phyloP scores from a whole-genome alignment of 1,139 yeast genomes.

The Pneumocystis canis region DNA sequence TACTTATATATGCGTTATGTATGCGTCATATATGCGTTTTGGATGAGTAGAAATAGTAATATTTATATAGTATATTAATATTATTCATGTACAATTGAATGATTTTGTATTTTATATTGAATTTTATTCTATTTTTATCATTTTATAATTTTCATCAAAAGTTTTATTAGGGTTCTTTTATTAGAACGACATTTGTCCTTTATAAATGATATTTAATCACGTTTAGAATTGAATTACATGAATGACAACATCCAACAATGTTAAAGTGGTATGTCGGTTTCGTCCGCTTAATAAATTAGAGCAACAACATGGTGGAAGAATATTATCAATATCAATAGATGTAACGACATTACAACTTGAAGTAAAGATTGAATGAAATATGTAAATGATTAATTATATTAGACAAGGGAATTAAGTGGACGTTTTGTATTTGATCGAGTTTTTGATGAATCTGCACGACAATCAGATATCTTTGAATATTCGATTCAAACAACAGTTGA shows the following conservation, averaged over 20 bases:
- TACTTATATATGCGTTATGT: no score
- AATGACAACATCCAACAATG: constrained; percentile 1
- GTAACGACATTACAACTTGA: constrained; percentile 20
- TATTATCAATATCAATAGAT: constrained; percentile 23
- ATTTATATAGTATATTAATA: no score
- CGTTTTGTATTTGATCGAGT: constrained; percentile 55
- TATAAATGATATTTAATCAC: no score
- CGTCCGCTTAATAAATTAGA: constrained; percentile 36
- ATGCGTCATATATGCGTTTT: not conserved
- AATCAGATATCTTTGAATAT: constrained; percentile 47
- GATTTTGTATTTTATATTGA: no score
- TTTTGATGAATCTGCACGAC: constrained; percentile 38
- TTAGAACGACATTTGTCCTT: not conserved
- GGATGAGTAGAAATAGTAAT: no score
- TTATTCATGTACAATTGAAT: no score
- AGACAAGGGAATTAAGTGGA: constrained; percentile 24
- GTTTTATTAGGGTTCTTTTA: no score
- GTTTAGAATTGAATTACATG: not conserved
- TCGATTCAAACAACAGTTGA: constrained; percentile 46
- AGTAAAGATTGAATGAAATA: constrained; percentile 4
- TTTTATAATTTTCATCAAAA: no score
- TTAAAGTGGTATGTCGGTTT: constrained; percentile 41
- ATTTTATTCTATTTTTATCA: no score
- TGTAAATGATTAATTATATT: not conserved
- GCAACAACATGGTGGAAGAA: constrained; percentile 15